phyloP scores from a whole-genome alignment of 257 asterid species.

The Ophiorrhiza pumila region DNA sequence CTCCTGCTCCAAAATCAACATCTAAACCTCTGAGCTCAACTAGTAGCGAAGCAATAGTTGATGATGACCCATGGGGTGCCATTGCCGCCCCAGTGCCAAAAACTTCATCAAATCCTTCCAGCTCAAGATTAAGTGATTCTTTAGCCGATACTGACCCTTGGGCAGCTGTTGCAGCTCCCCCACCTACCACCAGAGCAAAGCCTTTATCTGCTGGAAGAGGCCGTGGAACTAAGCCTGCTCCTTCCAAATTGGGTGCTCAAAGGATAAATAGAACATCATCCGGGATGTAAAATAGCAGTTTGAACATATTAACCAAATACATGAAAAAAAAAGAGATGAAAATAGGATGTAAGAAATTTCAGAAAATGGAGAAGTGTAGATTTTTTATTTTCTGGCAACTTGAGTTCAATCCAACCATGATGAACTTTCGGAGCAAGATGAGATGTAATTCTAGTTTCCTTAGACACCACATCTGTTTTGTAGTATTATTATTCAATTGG shows the following conservation, averaged over 20 bases:
- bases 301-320: conserved; percentile 6
- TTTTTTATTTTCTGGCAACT: conserved; percentile 22
- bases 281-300: conserved; percentile 43
- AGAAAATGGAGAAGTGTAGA: conserved; percentile 33
- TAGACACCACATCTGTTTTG: conserved; percentile 20
- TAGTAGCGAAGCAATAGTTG: conserved; percentile 32
- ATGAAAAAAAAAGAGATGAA: conserved; percentile 7
- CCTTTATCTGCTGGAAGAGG: conserved; percentile 64
- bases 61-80: conserved; percentile 70
- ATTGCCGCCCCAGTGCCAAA: conserved; percentile 60
- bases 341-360: conserved; percentile 14
- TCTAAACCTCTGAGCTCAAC: conserved; percentile 38
- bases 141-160: conserved; percentile 65
- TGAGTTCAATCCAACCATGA: conserved; percentile 15
- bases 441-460: conserved; percentile 24
- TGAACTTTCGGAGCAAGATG: conserved; percentile 18
- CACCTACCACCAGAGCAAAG: conserved; percentile 66
- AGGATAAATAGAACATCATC: conserved; percentile 85
- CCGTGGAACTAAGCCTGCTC: conserved; percentile 62
- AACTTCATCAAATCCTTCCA: conserved; percentile 41
- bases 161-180: conserved; percentile 87
- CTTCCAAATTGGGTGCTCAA: conserved; percentile 77
- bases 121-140: conserved; percentile 40
- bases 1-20: conserved; percentile 54
- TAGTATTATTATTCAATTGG: conserved; percentile 22